Percentiles rank a stretch among this genome's conserved stretches.
phyloP scores from a whole-genome alignment of 495 filamentous ascomycete species.

The Aspergillus bertholletiae region DNA sequence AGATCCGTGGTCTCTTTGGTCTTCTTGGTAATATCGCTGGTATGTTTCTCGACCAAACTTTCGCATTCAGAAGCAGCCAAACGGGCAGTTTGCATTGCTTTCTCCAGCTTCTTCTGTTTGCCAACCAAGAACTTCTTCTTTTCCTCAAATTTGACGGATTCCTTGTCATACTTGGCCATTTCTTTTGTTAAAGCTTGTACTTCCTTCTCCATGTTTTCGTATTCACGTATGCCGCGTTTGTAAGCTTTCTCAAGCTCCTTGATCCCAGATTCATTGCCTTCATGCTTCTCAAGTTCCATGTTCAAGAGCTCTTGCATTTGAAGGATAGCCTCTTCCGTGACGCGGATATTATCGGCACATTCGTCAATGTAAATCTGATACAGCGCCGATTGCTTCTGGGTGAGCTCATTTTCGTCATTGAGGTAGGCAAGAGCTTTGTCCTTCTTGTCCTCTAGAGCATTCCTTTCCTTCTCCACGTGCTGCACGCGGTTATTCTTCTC shows the following conservation, averaged over 20 bases:
- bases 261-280: conserved; percentile 87
- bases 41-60: conserved; percentile 71
- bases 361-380: conserved; percentile 90
- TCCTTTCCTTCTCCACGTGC: conserved; percentile 97
- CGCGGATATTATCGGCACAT: conserved; percentile 79
- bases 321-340: conserved; percentile 83
- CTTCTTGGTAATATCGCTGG: conserved; percentile 73
- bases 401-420: conserved; percentile 87
- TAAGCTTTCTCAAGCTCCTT: conserved; percentile 84
- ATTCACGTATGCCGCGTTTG: conserved; percentile 75
- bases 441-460: conserved; percentile 89
- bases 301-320: conserved; percentile 89
- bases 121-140: conserved; percentile 87
- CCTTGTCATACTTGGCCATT: conserved; percentile 89
- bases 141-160: conserved; percentile 94
- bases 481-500: conserved; percentile 94
- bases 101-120: conserved; percentile 95
- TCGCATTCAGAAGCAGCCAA: conserved; percentile 69
- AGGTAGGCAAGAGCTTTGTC: conserved; percentile 87
- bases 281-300: conserved; percentile 84
- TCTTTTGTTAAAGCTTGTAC: conserved; percentile 80
- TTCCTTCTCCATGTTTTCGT: conserved; percentile 76
- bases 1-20: conserved; percentile 64
- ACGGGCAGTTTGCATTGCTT: conserved; percentile 68
- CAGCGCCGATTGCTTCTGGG: conserved; percentile 79